A percentile compares a stretch with the other conserved stretches of the same genome.
These are phyloP conservation scores for Salix arbutifolia DNA, from an alignment of 345 rosid species.

Conservation along the genomic window DNA sequence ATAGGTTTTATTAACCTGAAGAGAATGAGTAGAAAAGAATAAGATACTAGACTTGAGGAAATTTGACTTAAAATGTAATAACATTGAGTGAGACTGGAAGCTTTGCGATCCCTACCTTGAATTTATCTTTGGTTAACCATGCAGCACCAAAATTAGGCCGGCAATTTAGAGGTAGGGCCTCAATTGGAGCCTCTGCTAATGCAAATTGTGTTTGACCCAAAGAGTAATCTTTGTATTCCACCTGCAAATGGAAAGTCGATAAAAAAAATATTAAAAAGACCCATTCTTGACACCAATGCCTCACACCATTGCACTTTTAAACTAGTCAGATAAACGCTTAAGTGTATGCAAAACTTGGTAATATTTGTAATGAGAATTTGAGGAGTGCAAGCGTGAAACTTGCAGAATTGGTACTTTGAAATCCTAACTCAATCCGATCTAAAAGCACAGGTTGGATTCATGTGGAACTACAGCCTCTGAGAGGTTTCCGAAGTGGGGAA, in stretches of 20 bases:
- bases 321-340: neutral
- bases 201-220: slow-evolving; percentile 57
- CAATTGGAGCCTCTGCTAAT: slow-evolving; percentile 79
- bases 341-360: neutral
- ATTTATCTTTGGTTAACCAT: slow-evolving; percentile 70
- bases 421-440: neutral
- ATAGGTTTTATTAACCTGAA: slow-evolving; percentile 81
- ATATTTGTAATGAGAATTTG: neutral
- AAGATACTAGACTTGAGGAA: neutral
- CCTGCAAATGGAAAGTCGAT: slow-evolving; percentile 37
- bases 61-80: neutral
- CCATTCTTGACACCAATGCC: neutral
- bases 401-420: neutral
- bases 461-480: neutral
- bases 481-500: neutral
- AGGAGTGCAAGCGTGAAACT: neutral
- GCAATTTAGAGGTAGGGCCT: slow-evolving; percentile 85
- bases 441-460: neutral
- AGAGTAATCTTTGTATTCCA: slow-evolving; percentile 68
- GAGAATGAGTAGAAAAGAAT: slow-evolving; percentile 2
- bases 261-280: neutral
- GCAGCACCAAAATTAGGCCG: slow-evolving; percentile 75
- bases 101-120: slow-evolving; percentile 49
- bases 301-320: neutral
- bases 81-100: neutral